Base-by-base conservation (phyloP, 164 flowering plant genomes). In the Malania oleifera region DNA sequence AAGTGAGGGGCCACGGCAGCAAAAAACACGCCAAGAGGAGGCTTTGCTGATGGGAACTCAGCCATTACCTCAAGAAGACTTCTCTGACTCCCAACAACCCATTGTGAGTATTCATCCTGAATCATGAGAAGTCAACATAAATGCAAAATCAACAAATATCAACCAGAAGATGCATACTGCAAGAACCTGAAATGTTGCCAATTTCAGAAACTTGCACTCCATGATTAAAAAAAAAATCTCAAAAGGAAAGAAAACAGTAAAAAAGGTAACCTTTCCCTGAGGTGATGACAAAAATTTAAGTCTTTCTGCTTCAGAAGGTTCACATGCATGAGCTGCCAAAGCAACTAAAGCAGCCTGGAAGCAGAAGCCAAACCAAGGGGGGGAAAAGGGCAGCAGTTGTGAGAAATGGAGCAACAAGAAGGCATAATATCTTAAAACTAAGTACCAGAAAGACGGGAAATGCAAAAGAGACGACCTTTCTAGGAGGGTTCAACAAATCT, bases 1-100 rank as follows among this genome's bases (percentile, higher is more conserved):
- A 92, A 66, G 19, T 81, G 93, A 52, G 97, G 97, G 40, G 97
- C 87, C 1, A 92, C 69, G 44, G 96, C 85, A 0, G 95, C 95
- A 72, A 92, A 92, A 56, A 92, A 89, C 23, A 89, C 91, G 63
- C 96, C 97, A 64, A 92, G 86, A 7, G 98, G 83, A 49, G 98
- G 98, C 60, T 84, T 92, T 13, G 87, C 89, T 18, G 98, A 92
- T 25, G 93, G 96, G 68, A 92, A 92, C 62, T 80, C 96, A 31
- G 88, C 76, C 95, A 92, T 80, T 17, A 92, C 88, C 76, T 92
- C 98, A 46, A 92, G 72, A 48, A 92, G 87, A 69, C 96, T 86
- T 75, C 97, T 85, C 70, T 92, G 97, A 63, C 88, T 84, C 52
- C 64, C 87, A 67, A 84, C 80, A 18, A 92, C 64, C 95, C 96